These are phyloP conservation scores for Pyrrhoderma noxium DNA, from an alignment of 1,284 basidiomycete species.

Conservation along the genomic window DNA sequence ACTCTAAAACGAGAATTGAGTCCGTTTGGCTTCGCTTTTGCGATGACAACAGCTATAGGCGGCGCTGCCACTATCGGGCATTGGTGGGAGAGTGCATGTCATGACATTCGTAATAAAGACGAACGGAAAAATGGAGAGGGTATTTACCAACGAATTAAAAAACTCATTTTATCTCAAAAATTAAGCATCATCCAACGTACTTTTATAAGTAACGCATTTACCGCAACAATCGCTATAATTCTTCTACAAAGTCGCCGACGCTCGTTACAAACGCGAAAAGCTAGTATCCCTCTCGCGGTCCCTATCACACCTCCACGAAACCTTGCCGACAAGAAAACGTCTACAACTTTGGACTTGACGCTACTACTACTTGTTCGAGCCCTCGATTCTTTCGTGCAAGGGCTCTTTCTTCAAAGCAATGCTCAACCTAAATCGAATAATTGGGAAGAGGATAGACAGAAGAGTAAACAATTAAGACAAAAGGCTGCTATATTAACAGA, in stretches of 20 bases:
- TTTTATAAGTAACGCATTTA: conserved; percentile 50
- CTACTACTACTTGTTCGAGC: conserved; percentile 64
- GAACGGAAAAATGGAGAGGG: not conserved
- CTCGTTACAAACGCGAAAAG: conserved; percentile 12
- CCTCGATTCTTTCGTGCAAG: conserved; percentile 51
- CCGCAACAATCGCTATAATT: conserved; percentile 47
- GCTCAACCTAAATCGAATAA: not conserved
- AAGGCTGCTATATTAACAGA: conserved; percentile 32
- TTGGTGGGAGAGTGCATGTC: conserved; percentile 30
- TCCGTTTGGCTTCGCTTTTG: conserved; percentile 57
- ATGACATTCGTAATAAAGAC: not conserved
- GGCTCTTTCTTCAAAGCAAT: conserved; percentile 31
- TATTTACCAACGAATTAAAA: no score
- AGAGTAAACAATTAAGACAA: not conserved
- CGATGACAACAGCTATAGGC: conserved; percentile 53
- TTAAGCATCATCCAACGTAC: conserved; percentile 35
- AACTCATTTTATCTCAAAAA: not conserved
- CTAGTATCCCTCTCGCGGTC: conserved; percentile 19
- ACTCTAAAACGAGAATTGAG: conserved; percentile 49
- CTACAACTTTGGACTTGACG: conserved; percentile 60
- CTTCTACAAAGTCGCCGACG: conserved; percentile 47
- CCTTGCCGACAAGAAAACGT: conserved; percentile 25
- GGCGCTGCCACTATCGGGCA: conserved; percentile 50
- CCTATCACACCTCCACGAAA: conserved; percentile 18
- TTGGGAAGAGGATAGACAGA: not conserved